These are phyloP conservation scores for Exserohilum turcica DNA, from an alignment of 2,329 filamentous ascomycete species.

Conservation along the genomic window DNA sequence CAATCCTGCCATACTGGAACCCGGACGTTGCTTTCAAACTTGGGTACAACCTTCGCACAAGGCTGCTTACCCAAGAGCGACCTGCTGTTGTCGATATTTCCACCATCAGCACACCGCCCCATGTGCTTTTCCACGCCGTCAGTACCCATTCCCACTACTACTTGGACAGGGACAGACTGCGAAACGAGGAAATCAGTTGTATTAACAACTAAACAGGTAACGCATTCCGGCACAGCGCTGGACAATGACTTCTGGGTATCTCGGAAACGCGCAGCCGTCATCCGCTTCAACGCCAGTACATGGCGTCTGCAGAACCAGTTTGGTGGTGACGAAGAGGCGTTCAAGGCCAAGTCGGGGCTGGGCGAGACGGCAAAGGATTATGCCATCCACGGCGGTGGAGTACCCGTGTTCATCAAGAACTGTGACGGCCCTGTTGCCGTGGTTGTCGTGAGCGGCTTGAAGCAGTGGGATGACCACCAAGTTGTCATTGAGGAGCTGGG, in stretches of 20 bases:
- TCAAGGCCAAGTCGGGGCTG: slow-evolving; percentile 69
- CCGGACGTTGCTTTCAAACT: slow-evolving; percentile 65
- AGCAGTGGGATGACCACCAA: slow-evolving; percentile 78
- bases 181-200: neutral
- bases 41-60: slow-evolving; percentile 64
- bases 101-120: slow-evolving; percentile 57
- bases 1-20: slow-evolving; percentile 60
- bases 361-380: slow-evolving; percentile 60
- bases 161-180: neutral
- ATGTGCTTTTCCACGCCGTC: slow-evolving; percentile 71
- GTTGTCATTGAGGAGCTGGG: slow-evolving; percentile 66
- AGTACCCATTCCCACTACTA: neutral
- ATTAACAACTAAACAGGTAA: slow-evolving; percentile 37
- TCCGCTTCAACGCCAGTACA: slow-evolving; percentile 70
- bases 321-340: slow-evolving; percentile 64
- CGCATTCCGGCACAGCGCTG: slow-evolving; percentile 67
- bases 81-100: slow-evolving; percentile 68
- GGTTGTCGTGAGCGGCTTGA: slow-evolving; percentile 76
- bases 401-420: slow-evolving; percentile 70
- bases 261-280: slow-evolving; percentile 73
- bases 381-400: slow-evolving; percentile 78
- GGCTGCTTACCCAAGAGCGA: slow-evolving; percentile 59
- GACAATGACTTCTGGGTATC: slow-evolving; percentile 70
- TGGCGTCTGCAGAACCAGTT: slow-evolving; percentile 75
- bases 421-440: slow-evolving; percentile 77